A percentile compares a stretch with the other conserved stretches of the same genome.
phyloP scores from a whole-genome alignment of 352 stramenopile species.

The Plasmopara viticola region DNA sequence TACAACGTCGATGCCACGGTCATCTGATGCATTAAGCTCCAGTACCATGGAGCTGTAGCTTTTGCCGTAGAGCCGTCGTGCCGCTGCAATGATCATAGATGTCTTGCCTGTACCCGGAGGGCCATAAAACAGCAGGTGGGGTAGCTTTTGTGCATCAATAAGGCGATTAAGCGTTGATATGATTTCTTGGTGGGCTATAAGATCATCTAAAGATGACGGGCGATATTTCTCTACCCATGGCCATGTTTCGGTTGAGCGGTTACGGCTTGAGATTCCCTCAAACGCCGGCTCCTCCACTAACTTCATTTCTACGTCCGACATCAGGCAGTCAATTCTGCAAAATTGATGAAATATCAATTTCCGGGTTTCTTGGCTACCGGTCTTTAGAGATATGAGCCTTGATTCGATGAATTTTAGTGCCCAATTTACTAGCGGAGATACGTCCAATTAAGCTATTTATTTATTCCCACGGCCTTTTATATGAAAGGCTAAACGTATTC shows the following conservation, averaged over 20 bases:
- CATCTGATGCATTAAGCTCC: conserved; percentile 97
- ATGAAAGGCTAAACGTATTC: too few species aligned
- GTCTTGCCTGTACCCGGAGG: conserved; percentile 96
- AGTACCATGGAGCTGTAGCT: conserved; percentile 94
- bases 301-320: conserved; percentile 67
- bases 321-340: conserved; percentile 2
- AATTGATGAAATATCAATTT: too few species aligned
- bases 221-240: conserved; percentile 99
- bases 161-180: conserved; percentile 93
- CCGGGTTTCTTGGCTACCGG: too few species aligned
- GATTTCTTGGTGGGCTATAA: conserved; percentile 97
- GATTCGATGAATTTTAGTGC: too few species aligned
- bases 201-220: conserved; percentile 89
- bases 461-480: too few species aligned
- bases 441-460: too few species aligned
- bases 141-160: conserved; percentile 95
- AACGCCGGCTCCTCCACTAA: conserved; percentile 54
- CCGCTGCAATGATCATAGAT: conserved; percentile 95
- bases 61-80: conserved; percentile 93
- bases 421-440: too few species aligned
- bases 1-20: conserved; percentile 96
- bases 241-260: conserved; percentile 80
- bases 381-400: too few species aligned
- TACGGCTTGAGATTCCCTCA: conserved; percentile 77
- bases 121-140: conserved; percentile 96